Conservation (phyloP, 176 grass and related monocot genomes). For the Carex pumila region DNA sequence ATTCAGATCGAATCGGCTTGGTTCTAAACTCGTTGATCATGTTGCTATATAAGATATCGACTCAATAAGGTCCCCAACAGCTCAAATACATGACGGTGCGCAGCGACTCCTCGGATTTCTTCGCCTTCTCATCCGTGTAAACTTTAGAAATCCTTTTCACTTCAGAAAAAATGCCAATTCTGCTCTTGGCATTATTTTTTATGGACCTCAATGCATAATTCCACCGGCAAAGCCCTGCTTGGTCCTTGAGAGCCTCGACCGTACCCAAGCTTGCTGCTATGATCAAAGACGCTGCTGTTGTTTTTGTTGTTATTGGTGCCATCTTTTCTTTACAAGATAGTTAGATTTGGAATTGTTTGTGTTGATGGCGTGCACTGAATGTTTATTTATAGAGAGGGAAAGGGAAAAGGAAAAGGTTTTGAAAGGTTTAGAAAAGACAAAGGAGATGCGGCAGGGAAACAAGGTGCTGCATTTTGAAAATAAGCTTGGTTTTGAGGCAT, state of each 20-base stretch:
- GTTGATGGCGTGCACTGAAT: neutral
- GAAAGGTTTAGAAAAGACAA: neutral
- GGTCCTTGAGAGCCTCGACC: constrained; percentile 66
- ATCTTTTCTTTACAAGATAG: constrained; percentile 22
- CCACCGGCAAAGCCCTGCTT: constrained; percentile 51
- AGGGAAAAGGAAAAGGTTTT: neutral
- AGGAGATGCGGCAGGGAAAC: neutral
- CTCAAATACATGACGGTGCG: constrained; percentile 60
- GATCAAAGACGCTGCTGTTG: constrained; percentile 35
- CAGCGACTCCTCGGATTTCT: constrained; percentile 40
- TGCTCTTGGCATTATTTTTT: constrained; percentile 31
- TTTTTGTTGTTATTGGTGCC: neutral
- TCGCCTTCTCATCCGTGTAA: neutral
- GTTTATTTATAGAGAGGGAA: neutral
- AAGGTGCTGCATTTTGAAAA: neutral
- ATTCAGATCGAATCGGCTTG: too few species aligned
- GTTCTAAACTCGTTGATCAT: too few species aligned
- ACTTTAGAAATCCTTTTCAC: constrained; percentile 6
- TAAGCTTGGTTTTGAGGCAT: neutral
- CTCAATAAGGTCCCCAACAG: constrained; percentile 40
- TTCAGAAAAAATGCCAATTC: neutral
- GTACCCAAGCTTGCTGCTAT: constrained; percentile 49
- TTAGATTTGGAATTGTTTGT: neutral
- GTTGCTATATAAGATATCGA: too few species aligned
- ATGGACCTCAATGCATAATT: constrained; percentile 47